Base-by-base conservation (phyloP, 2,329 filamentous ascomycete species). In the Talaromyces sp. region DNA sequence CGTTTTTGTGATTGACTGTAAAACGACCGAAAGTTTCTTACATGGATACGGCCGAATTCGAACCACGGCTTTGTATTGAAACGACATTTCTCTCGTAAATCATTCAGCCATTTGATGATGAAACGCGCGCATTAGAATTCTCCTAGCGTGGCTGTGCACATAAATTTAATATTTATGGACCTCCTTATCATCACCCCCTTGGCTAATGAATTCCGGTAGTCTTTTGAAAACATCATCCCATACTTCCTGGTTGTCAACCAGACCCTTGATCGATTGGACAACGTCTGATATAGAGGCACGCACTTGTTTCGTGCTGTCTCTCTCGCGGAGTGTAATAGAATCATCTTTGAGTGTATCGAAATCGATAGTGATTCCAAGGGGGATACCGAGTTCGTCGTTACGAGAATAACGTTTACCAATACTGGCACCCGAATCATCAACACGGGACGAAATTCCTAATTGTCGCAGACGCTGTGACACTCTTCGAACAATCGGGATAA, bases 361-460 rank as follows among this genome's bases (percentile, higher is more conserved):
- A 74, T 96, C 91, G 64, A 95, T 83, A 0, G 91, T 96, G 74
- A 96, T 86, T 71, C 90, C 91, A 63, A 95, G 85, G 61, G 90
- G 92, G 53, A 95, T 98, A 70, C 93, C 93, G 62, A 97, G 85
- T 80, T 98, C 93, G 76, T 98, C 93, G 75, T 97, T 97, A 70
- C 93, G 88, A 73, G 90, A 88, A 78, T 96, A 97, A 60, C 93
- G 89, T 83, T 96, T 96, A 74, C 93, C 93, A 69, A 98, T 97
- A 65, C 88, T 92, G 64, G 93, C 92, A 36, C 89, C 91, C 15
- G 91, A 96, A 76, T 93, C 90, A 72, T 98, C 93, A 44, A 97
- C 85, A 64, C 91, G 88, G 81, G 86, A 95, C 49, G 91, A 92
- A 60, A 98, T 82, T 62, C 89, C 90, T 57, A 89, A 77, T 56